Conservation (phyloP, 495 filamentous ascomycete species). For the Penicillium odoratum region DNA sequence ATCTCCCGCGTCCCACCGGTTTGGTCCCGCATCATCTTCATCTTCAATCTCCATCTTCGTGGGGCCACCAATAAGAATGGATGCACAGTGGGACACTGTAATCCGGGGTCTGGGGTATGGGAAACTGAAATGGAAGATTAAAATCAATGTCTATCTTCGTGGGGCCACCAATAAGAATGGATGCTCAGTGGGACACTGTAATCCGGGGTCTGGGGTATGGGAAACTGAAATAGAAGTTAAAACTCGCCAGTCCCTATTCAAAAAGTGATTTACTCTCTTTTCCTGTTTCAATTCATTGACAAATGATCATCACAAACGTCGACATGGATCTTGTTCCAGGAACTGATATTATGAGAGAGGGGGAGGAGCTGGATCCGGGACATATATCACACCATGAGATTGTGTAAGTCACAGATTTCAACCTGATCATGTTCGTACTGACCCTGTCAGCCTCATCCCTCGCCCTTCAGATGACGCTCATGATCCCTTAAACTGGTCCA, state of each 20-base stretch:
- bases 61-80: neutral
- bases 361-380: neutral
- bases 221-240: too few relatives aligned
- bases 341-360: neutral
- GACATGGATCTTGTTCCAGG: neutral
- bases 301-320: too few relatives aligned
- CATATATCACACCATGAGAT: neutral
- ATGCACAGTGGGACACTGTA: neutral
- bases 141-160: too few relatives aligned
- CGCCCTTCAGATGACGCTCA: neutral
- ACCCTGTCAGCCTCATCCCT: neutral
- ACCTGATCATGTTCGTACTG: neutral
- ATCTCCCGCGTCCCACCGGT: neutral
- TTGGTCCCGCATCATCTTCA: too few relatives aligned
- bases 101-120: neutral
- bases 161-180: neutral
- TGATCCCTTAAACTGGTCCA: neutral
- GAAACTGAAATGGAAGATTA: too few relatives aligned
- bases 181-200: neutral
- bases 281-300: too few relatives aligned
- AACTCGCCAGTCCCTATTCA: too few relatives aligned
- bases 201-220: neutral
- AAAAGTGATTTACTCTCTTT: too few relatives aligned
- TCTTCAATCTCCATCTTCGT: too few relatives aligned
- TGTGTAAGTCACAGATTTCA: neutral